Evolutionary conservation across 192 early-diverging fungal genomes (phyloP).

Genomic region (Dissophora globulifera): DNA sequence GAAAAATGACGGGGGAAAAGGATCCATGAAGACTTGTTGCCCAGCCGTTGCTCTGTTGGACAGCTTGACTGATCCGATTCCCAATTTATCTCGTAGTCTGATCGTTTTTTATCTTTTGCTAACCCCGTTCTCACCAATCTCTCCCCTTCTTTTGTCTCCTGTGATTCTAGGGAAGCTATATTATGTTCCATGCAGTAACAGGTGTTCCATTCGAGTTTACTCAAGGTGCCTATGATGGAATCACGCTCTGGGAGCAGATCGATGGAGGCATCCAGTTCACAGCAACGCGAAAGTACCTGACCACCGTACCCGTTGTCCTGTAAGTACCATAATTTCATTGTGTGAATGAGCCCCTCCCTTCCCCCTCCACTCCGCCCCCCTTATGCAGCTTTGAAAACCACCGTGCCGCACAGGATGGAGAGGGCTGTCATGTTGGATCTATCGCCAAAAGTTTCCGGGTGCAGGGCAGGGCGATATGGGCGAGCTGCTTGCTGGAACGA

Average conservation of each 20-base stretch:
- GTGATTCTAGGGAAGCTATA: slow-evolving; percentile 79
- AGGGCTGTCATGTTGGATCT: too few relatives aligned
- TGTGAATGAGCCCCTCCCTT: not conserved
- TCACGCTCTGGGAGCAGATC: slow-evolving; percentile 99
- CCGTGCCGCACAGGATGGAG: too few relatives aligned
- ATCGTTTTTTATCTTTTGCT: not conserved
- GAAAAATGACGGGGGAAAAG: too few relatives aligned
- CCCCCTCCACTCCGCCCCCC: not conserved
- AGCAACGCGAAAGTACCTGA: slow-evolving; percentile 97
- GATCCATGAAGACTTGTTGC: too few relatives aligned
- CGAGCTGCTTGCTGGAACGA: too few relatives aligned
- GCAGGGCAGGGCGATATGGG: too few relatives aligned
- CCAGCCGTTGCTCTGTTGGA: too few relatives aligned
- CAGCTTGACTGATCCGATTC: not conserved
- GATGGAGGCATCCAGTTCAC: slow-evolving; percentile 98
- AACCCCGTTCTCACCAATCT: not conserved
- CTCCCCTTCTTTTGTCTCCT: not conserved
- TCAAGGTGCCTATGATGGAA: slow-evolving; percentile 91
- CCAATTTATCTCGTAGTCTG: not conserved
- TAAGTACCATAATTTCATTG: slow-evolving; percentile 60
- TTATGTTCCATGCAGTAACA: slow-evolving; percentile 98
- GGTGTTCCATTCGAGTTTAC: slow-evolving; percentile 96
- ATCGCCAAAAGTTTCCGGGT: too few relatives aligned
- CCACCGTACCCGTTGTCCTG: slow-evolving; percentile 92
- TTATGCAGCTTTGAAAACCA: too few relatives aligned